Conservation (phyloP, 179 eudicot species). For the Spergularia azorica region DNA sequence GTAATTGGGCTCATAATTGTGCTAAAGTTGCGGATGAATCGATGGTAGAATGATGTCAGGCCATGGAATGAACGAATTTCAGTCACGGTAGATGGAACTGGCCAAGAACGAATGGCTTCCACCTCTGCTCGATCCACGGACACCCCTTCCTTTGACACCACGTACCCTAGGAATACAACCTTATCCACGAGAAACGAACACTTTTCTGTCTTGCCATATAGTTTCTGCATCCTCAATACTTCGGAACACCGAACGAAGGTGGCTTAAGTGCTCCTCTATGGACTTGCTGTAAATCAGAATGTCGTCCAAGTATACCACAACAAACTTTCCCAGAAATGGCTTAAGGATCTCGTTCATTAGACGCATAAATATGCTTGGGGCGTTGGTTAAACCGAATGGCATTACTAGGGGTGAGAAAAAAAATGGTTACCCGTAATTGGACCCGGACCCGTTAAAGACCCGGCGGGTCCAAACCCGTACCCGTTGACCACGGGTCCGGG, state of each 20-base stretch:
- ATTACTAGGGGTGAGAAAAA: background rate
- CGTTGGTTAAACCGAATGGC: background rate
- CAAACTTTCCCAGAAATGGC: background rate
- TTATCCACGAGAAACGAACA: background rate
- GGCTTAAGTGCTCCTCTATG: background rate
- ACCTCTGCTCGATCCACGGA: background rate
- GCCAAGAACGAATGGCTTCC: background rate
- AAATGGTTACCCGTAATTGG: no score
- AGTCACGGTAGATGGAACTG: background rate
- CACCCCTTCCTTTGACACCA: background rate
- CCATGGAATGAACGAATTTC: no score
- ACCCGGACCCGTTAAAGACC: no score
- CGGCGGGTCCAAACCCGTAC: no score
- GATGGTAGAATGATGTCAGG: no score
- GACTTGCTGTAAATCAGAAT: background rate
- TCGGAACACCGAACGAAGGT: background rate
- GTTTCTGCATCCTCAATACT: background rate
- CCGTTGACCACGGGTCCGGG: no score
- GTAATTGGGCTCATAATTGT: no score
- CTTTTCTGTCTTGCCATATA: background rate
- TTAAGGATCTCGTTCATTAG: background rate
- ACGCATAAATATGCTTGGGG: background rate
- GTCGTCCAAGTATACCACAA: background rate
- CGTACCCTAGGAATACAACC: background rate
- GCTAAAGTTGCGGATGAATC: no score